A percentile compares a stretch with the other conserved stretches of the same genome.
Evolutionary conservation across 1,284 basidiomycete genomes (phyloP).

Genomic region (Ganoderma boninense): DNA sequence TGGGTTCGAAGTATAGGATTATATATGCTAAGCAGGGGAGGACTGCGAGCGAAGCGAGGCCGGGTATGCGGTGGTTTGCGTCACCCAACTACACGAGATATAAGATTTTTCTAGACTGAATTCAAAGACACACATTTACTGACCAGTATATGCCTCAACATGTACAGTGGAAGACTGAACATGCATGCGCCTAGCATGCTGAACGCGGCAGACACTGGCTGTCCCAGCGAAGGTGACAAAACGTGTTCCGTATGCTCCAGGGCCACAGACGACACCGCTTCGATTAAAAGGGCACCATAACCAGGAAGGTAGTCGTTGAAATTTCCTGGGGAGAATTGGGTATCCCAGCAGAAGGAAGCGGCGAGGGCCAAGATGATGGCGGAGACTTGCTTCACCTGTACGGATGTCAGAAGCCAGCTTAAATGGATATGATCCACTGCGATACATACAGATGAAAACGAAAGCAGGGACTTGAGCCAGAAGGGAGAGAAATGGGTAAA

Average conservation of each 20-base stretch:
- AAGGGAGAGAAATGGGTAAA: conserved; percentile 72
- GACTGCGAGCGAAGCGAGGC: conserved; percentile 60
- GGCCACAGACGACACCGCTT: conserved; percentile 65
- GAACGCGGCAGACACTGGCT: conserved; percentile 58
- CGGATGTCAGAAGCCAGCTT: neutral
- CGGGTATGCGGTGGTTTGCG: conserved; percentile 50
- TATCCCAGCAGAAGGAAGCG: conserved; percentile 63
- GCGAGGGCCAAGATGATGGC: conserved; percentile 54
- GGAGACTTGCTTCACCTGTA: conserved; percentile 44
- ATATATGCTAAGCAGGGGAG: conserved; percentile 68
- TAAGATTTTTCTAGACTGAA: neutral
- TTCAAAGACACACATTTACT: conserved; percentile 35
- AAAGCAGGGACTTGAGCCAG: conserved; percentile 64
- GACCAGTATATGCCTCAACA: conserved; percentile 65
- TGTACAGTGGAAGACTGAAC: conserved; percentile 69
- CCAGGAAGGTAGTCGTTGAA: conserved; percentile 61
- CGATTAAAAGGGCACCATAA: conserved; percentile 67
- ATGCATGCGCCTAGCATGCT: conserved; percentile 68
- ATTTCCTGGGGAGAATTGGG: conserved; percentile 54
- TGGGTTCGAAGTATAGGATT: conserved; percentile 64
- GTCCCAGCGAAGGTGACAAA: conserved; percentile 63
- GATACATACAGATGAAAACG: conserved; percentile 54
- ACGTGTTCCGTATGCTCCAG: conserved; percentile 68
- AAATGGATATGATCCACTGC: neutral
- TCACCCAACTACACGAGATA: conserved; percentile 46